phyloP scores from a whole-genome alignment of 2,329 filamentous ascomycete genomes.

The Beauveria sp. region DNA sequence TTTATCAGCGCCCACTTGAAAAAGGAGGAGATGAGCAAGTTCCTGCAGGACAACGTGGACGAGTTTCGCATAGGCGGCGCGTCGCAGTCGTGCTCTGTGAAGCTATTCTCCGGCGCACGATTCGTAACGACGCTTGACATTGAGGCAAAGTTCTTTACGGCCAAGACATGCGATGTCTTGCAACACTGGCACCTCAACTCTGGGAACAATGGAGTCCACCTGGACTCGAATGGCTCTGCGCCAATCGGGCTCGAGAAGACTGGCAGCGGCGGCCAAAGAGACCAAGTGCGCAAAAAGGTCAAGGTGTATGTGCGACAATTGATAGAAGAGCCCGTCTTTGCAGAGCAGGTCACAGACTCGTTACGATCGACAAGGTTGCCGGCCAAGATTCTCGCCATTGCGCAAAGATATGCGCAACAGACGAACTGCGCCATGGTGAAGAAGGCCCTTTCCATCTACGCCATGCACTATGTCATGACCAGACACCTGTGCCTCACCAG shows the following conservation, averaged over 20 bases:
- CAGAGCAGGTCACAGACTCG: slow-evolving; percentile 42
- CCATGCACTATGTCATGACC: slow-evolving; percentile 50
- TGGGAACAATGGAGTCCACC: slow-evolving; percentile 28
- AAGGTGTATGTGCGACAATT: slow-evolving; percentile 44
- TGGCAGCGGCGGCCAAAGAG: slow-evolving; percentile 31
- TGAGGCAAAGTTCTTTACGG: slow-evolving; percentile 44
- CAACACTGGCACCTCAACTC: slow-evolving; percentile 43
- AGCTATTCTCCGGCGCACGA: slow-evolving; percentile 38
- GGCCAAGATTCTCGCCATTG: slow-evolving; percentile 36
- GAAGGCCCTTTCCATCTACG: slow-evolving; percentile 45
- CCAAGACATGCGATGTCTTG: slow-evolving; percentile 38
- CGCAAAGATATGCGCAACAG: slow-evolving; percentile 39
- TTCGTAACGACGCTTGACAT: slow-evolving; percentile 40
- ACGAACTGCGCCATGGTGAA: slow-evolving; percentile 43
- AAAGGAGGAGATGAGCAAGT: slow-evolving; percentile 41
- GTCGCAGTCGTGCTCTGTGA: slow-evolving; percentile 34
- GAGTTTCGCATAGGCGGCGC: slow-evolving; percentile 34
- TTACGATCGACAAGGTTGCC: slow-evolving; percentile 39
- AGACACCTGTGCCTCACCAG: slow-evolving; percentile 45
- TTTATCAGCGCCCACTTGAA: slow-evolving; percentile 44
- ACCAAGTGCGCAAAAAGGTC: slow-evolving; percentile 37
- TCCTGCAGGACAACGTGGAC: slow-evolving; percentile 41
- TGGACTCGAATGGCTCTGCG: slow-evolving; percentile 35
- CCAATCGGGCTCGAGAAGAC: slow-evolving; percentile 43
- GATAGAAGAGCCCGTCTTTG: slow-evolving; percentile 38